Evolutionary conservation across 2,329 filamentous ascomycete species (phyloP).

Genomic region (Lecanicillium sp.): DNA sequence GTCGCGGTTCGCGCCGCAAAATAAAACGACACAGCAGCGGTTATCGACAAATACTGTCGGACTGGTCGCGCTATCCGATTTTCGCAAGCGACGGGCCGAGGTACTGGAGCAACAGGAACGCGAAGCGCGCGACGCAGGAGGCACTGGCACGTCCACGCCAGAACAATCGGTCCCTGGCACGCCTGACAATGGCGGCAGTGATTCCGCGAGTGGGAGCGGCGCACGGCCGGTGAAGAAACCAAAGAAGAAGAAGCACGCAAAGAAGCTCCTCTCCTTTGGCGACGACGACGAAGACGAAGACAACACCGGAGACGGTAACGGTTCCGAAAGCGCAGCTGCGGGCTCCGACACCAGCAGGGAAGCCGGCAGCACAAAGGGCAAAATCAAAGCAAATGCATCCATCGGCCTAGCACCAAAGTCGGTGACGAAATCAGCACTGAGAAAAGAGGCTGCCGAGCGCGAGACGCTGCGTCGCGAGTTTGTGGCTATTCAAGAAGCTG

Average conservation of each 20-base stretch:
- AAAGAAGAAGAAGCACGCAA: constrained; percentile 32
- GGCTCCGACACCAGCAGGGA: constrained; percentile 21
- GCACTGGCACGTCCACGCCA: constrained; percentile 37
- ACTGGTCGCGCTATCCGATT: constrained; percentile 85
- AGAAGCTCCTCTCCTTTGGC: constrained; percentile 54
- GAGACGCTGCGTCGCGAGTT: constrained; percentile 80
- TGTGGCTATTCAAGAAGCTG: constrained; percentile 69
- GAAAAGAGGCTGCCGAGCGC: constrained; percentile 70
- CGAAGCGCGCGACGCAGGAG: constrained; percentile 59
- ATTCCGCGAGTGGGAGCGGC: constrained; percentile 16
- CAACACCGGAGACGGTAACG: constrained; percentile 28
- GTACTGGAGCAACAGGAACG: constrained; percentile 86
- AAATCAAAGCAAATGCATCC: constrained; percentile 54
- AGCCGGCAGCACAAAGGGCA: constrained; percentile 24
- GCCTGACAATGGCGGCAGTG: constrained; percentile 33
- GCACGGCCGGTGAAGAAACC: constrained; percentile 18
- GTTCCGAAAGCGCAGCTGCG: constrained; percentile 21
- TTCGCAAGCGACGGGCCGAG: constrained; percentile 90
- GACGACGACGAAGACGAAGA: constrained; percentile 60
- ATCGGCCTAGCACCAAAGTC: constrained; percentile 61
- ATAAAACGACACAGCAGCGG: constrained; percentile 69
- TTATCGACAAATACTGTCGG: constrained; percentile 84
- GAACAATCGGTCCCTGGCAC: constrained; percentile 41
- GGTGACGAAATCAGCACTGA: constrained; percentile 63
- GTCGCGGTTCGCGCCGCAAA: constrained; percentile 67